Evolutionary conservation across 768 basidiomycete genomes (phyloP).

Genomic region (Trametes cubensis): DNA sequence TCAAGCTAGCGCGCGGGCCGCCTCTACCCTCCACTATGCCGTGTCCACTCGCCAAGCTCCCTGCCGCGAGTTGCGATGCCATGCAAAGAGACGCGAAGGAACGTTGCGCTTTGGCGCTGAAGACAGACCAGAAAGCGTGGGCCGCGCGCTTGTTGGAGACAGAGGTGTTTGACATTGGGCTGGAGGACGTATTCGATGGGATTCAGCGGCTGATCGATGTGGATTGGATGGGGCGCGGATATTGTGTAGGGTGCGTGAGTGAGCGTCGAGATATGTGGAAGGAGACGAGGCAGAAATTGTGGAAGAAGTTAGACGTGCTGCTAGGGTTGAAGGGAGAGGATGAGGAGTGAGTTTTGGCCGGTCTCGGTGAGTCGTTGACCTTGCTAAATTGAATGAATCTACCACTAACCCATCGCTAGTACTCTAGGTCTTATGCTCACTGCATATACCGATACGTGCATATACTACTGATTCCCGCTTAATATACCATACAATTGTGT

Average conservation of each 20-base stretch:
- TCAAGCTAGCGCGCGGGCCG: conserved; percentile 24
- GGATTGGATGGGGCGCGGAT: conserved; percentile 36
- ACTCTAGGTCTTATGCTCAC: too few species aligned
- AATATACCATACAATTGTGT: too few species aligned
- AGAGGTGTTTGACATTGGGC: conserved; percentile 34
- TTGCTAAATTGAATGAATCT: too few species aligned
- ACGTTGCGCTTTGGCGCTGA: conserved; percentile 7
- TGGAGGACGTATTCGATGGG: conserved; percentile 41
- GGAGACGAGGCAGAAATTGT: conserved; percentile 35
- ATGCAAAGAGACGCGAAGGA: too few species aligned
- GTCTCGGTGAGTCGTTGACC: neutral
- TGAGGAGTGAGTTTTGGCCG: neutral
- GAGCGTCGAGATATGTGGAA: conserved; percentile 35
- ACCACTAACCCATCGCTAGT: too few species aligned
- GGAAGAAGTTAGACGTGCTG: conserved; percentile 36
- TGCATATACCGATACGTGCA: too few species aligned
- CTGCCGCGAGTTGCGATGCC: neutral
- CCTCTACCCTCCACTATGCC: conserved; percentile 25
- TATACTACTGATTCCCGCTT: too few species aligned
- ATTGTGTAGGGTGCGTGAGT: conserved; percentile 39
- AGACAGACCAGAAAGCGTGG: conserved; percentile 22
- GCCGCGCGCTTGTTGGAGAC: conserved; percentile 21
- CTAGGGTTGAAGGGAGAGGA: conserved; percentile 25
- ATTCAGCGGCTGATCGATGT: conserved; percentile 36
- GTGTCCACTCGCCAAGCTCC: conserved; percentile 25